phyloP scores from a whole-genome alignment of 2,329 filamentous ascomycete genomes.

The Fonsecaea multimorphosa region DNA sequence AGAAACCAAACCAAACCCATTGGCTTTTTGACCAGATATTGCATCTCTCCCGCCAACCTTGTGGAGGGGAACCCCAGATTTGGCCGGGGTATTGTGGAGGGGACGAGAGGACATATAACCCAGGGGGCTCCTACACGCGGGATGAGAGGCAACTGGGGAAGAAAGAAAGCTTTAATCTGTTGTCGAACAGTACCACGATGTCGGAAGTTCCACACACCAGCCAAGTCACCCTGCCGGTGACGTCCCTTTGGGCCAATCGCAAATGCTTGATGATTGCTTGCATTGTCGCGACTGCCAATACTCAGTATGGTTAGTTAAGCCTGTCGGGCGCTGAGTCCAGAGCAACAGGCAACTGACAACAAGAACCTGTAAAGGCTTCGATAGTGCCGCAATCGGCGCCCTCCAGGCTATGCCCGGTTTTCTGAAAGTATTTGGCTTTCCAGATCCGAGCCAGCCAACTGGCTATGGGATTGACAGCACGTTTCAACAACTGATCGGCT shows the following conservation, averaged over 20 bases:
- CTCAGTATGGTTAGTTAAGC: conserved; percentile 14
- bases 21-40: neutral
- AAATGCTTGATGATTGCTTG: conserved; percentile 13
- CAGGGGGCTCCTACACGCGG: neutral
- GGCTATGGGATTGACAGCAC: conserved; percentile 15
- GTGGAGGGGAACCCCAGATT: conserved; percentile 16
- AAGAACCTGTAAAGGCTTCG: conserved; percentile 21
- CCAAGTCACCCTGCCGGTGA: conserved; percentile 15
- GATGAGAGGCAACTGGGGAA: neutral
- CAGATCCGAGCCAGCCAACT: neutral
- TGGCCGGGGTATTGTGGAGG: neutral
- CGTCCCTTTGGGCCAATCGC: conserved; percentile 19
- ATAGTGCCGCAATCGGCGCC: conserved; percentile 10
- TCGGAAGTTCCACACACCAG: conserved; percentile 17
- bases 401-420: conserved; percentile 20
- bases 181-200: conserved; percentile 9
- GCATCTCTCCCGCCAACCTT: neutral
- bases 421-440: conserved; percentile 15
- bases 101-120: conserved; percentile 10
- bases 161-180: neutral
- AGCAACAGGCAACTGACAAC: neutral
- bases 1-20: neutral
- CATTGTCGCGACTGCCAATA: conserved; percentile 12
- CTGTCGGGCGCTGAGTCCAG: neutral
- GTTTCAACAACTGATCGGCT: conserved; percentile 17